phyloP scores from a whole-genome alignment of 371 early-diverging fungal genomes.

The Mortierella sp. region DNA sequence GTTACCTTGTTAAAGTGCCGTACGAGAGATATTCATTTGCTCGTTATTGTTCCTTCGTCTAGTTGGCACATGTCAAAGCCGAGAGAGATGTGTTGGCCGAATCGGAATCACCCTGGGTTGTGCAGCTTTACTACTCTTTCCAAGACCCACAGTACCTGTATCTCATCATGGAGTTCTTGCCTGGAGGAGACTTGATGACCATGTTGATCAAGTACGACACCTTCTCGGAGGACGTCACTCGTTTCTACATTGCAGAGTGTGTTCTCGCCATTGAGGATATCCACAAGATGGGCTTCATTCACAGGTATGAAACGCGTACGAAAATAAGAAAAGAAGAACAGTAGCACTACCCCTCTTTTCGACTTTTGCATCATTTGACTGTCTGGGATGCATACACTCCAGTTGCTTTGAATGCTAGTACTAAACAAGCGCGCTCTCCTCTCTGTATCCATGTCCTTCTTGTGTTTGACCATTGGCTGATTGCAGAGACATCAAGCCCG shows the following conservation, averaged over 20 bases:
- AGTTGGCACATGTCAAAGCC: slow-evolving; percentile 96
- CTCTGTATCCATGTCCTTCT: neutral
- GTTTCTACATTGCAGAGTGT: slow-evolving; percentile 98
- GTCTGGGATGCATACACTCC: slow-evolving; percentile 7
- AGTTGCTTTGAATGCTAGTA: neutral
- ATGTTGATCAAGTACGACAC: slow-evolving; percentile 97
- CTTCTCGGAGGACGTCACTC: slow-evolving; percentile 96
- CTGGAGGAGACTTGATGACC: slow-evolving; percentile 98
- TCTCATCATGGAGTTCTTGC: slow-evolving; percentile 98
- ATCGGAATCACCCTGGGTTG: slow-evolving; percentile 98
- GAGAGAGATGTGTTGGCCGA: slow-evolving; percentile 98
- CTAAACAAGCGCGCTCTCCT: neutral
- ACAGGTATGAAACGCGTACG: slow-evolving; percentile 74
- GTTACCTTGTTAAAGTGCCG: neutral
- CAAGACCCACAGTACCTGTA: slow-evolving; percentile 95
- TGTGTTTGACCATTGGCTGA: slow-evolving; percentile 17
- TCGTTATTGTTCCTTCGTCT: neutral
- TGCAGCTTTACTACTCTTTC: slow-evolving; percentile 96
- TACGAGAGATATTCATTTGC: neutral
- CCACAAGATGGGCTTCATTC: slow-evolving; percentile 97
- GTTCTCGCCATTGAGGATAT: slow-evolving; percentile 95
- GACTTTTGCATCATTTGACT: neutral
- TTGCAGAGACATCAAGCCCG: slow-evolving; percentile 88
- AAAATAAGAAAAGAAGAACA: neutral
- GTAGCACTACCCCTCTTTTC: slow-evolving; percentile 8